Evolutionary conservation across 2,329 filamentous ascomycete species (phyloP).

Genomic region (Fusarium hostae): DNA sequence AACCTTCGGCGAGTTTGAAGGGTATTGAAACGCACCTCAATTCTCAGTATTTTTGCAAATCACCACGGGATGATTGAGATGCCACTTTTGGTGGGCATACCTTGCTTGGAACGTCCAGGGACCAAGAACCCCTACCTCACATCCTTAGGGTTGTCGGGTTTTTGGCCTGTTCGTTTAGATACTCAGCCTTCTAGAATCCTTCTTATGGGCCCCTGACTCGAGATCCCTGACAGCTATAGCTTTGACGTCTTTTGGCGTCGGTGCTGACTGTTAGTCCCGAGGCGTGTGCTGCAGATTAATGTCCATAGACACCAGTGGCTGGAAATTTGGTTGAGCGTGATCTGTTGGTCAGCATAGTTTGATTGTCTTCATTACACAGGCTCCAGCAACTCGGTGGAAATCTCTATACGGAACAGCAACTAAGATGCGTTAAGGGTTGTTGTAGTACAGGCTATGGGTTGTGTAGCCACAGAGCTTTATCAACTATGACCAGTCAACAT

Average conservation of each 20-base stretch:
- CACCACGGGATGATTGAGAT: constrained; percentile 1
- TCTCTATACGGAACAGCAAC: constrained; percentile 1
- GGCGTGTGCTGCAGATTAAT: constrained; percentile 28
- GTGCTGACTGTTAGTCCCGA: constrained; percentile 16
- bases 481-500: constrained; percentile 24
- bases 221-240: constrained; percentile 29
- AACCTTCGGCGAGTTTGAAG: neutral
- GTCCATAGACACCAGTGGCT: constrained; percentile 26
- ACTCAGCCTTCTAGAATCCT: constrained; percentile 45
- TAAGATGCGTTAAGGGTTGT: constrained; percentile 13
- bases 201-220: constrained; percentile 28
- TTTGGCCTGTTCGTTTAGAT: constrained; percentile 17
- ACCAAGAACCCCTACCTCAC: constrained; percentile 26
- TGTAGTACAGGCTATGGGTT: constrained; percentile 2
- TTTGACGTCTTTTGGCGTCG: constrained; percentile 30
- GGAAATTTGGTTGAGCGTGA: constrained; percentile 5
- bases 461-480: constrained; percentile 2
- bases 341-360: constrained; percentile 19
- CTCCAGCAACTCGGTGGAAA: constrained; percentile 22
- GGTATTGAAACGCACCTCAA: neutral
- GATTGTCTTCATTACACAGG: constrained; percentile 24
- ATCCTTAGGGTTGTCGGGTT: constrained; percentile 7
- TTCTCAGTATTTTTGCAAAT: neutral
- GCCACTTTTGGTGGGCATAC: constrained; percentile 14
- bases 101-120: constrained; percentile 6